phyloP scores from a whole-genome alignment of 2,329 filamentous ascomycete genomes.

The Diaporthe caulivora region DNA sequence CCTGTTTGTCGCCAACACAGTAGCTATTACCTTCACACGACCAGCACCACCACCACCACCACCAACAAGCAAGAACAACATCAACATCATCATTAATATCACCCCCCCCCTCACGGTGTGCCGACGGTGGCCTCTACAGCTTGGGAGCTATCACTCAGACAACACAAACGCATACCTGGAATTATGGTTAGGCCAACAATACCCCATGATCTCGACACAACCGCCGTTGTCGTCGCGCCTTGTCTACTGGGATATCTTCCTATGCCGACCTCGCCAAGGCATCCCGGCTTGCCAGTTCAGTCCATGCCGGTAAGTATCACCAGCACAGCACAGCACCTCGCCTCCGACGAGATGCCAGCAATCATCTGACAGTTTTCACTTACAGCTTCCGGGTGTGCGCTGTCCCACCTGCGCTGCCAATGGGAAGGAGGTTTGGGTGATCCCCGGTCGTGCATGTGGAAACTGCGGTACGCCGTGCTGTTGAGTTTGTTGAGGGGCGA shows the following conservation, averaged over 20 bases:
- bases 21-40: neutral
- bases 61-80: neutral
- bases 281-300: constrained; percentile 39
- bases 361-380: constrained; percentile 18
- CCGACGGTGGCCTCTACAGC: neutral
- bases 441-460: constrained; percentile 64
- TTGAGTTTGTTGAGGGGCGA: constrained; percentile 38
- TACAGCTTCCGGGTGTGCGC: constrained; percentile 61
- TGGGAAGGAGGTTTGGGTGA: constrained; percentile 68
- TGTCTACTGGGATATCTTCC: constrained; percentile 15
- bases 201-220: constrained; percentile 36
- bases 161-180: neutral
- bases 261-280: constrained; percentile 24
- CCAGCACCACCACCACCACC: neutral
- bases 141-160: constrained; percentile 8
- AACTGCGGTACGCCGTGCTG: constrained; percentile 62
- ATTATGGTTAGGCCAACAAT: constrained; percentile 40
- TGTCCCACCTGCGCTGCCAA: constrained; percentile 63
- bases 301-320: constrained; percentile 40
- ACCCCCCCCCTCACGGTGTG: neutral
- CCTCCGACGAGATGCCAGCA: neutral
- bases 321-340: neutral
- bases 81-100: neutral
- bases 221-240: constrained; percentile 14
- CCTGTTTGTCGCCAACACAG: neutral